Evolutionary conservation across 495 filamentous ascomycete genomes (phyloP).

Genomic region (Penicillium steckii): DNA sequence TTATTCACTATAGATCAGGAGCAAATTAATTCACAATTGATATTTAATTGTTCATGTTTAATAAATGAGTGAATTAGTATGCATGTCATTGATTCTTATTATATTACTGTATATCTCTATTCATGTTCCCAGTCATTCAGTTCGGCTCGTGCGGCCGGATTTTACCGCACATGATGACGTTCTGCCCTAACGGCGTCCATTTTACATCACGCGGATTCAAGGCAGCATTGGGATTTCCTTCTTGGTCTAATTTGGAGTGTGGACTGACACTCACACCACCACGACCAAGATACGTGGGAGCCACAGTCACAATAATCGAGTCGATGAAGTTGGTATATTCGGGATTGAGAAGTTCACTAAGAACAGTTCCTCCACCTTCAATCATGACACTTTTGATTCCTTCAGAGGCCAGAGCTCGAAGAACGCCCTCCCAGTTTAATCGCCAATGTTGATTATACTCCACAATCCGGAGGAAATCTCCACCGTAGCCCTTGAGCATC

Average conservation of each 20-base stretch:
- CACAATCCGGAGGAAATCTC: constrained; percentile 47
- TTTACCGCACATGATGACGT: constrained; percentile 76
- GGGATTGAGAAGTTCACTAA: constrained; percentile 67
- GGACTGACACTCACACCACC: constrained; percentile 75
- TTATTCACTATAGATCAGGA: too few relatives aligned
- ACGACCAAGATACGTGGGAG: constrained; percentile 77
- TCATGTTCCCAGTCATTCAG: not conserved
- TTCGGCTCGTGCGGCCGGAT: constrained; percentile 27
- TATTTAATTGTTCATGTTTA: too few relatives aligned
- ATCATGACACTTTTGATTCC: constrained; percentile 82
- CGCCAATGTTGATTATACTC: constrained; percentile 50
- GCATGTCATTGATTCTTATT: too few relatives aligned
- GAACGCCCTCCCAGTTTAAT: constrained; percentile 61
- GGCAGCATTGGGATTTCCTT: constrained; percentile 52
- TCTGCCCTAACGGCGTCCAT: constrained; percentile 71
- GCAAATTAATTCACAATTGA: too few relatives aligned
- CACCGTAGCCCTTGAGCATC: constrained; percentile 50
- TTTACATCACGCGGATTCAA: constrained; percentile 62
- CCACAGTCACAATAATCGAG: constrained; percentile 78
- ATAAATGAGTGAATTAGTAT: too few relatives aligned
- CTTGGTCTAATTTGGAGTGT: constrained; percentile 45
- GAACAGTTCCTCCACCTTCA: constrained; percentile 77
- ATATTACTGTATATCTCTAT: not conserved
- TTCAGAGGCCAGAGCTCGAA: constrained; percentile 54
- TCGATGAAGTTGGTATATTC: constrained; percentile 63